Base-by-base conservation (phyloP, 805 yeast species). In the Schizosaccharomyces japonicus region DNA sequence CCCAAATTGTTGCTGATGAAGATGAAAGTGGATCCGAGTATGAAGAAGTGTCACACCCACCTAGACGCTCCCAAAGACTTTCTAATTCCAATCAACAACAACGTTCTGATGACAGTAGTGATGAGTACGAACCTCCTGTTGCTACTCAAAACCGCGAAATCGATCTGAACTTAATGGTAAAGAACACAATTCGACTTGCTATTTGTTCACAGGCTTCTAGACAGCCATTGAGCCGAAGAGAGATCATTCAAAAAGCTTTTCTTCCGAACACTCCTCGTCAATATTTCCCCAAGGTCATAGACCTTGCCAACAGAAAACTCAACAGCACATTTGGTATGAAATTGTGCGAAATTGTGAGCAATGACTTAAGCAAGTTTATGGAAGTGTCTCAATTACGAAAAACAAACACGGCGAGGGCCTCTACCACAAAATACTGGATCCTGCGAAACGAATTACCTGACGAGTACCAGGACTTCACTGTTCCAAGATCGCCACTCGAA, bases 1-100 rank as follows among this genome's bases (percentile, higher is more conserved):
- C 42, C 27, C 42, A 36, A 11, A 36, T 36, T 36, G 23, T 36
- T 23, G 42, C 42, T 19, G 42, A 36, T 11, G 42, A 32, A 10
- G 36, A 36, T 19, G 42, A 36, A 21, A n/a, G n/a, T n/a, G 42
- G 27, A 36, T 36, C 42, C 17, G 42, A 36, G 13, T 6, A n/a
- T 7, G 42, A 36, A 19, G 26, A 17, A 36, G n/a, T n/a, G n/a
- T n/a, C n/a, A n/a, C n/a, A n/a, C n/a, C n/a, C n/a, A n/a, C n/a
- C n/a, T n/a, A n/a, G n/a, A n/a, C n/a, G n/a, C n/a, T n/a, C n/a
- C n/a, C n/a, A n/a, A n/a, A n/a, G n/a, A n/a, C n/a, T n/a, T n/a
- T n/a, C n/a, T n/a, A n/a, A n/a, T n/a, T n/a, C n/a, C n/a, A n/a
- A n/a, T n/a, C n/a, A n/a, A n/a, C n/a, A n/a, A n/a, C n/a, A n/a